Base-by-base conservation (phyloP, 176 grass and related monocot species). In the Metroxylon sagu region DNA sequence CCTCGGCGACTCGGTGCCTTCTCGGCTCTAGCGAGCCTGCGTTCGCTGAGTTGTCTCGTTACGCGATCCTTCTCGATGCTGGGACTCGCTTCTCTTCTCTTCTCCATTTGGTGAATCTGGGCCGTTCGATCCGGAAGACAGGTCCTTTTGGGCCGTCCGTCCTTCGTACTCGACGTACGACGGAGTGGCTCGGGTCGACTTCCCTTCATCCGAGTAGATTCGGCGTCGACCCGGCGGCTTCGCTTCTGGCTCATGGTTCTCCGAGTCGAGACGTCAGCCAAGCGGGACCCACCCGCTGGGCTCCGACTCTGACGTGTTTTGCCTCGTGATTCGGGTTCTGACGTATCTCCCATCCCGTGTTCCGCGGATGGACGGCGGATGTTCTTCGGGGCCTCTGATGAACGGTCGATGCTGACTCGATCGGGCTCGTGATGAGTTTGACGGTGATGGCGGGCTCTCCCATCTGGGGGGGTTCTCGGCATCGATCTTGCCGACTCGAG, bases 401-500 rank as follows among this genome's bases (percentile, higher is more conserved):
- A 49, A 35, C 14, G 7, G 56, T 50, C 61, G 27, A 57, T 57
- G 18, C 52, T 19, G 4, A 21, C 26, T 15, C 19, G 29, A 43
- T 25, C 62, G 8, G 50, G 35, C 19, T 50, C 54, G 5, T 14
- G 35, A 57, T 51, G 61, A 48, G 49, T 65, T 18, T 50, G 49
- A 61, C 19, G 57, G 21, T 63, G 18, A 25, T 25, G 23, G 29
- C 15, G 16, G 28, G 31, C 10, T 19, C 26, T 15, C 48, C 23
- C 14, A 8, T 61, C 27, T 19, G 21, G 61, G 48, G 21, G 61
- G 48, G 21, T 23, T 23, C 61, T 71, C 54, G 59, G 63, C 18
- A 60, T 52, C 0, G 77, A 58, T 5, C 29, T 21, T 21, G 69
- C 77, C 19, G 4, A 39, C 14, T 62, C 64, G 16, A 78, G 28